Percentiles rank a stretch among this genome's conserved stretches.
Conservation (phyloP, 345 rosid genomes). For the Populus deltoides region DNA sequence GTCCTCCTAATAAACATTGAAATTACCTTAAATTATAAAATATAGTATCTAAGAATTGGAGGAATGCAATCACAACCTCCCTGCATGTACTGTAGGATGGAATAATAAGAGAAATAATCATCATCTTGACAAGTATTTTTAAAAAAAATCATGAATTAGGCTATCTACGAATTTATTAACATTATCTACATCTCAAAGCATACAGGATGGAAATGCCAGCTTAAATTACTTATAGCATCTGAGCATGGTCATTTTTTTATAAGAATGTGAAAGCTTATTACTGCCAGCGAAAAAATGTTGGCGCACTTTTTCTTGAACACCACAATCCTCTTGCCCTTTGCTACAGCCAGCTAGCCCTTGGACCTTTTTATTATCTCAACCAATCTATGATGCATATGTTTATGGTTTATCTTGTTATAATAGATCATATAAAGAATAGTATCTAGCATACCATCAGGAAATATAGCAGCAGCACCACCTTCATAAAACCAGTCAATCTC, state of each 20-base stretch:
- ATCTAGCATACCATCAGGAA: conserved; percentile 71
- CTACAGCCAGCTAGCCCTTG: too few relatives aligned
- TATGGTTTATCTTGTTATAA: not conserved
- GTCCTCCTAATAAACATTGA: not conserved
- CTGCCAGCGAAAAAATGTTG: too few relatives aligned
- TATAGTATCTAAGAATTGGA: not conserved
- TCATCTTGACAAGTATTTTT: not conserved
- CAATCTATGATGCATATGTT: not conserved
- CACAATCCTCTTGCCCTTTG: too few relatives aligned
- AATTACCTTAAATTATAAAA: not conserved
- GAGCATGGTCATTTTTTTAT: too few relatives aligned
- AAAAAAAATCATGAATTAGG: not conserved
- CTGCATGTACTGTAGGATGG: not conserved
- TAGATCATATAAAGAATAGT: not conserved
- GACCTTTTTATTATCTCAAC: not conserved
- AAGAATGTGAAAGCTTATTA: too few relatives aligned
- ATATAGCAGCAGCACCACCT: conserved; percentile 95
- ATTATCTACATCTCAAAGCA: not conserved
- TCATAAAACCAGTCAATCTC: conserved; percentile 98
- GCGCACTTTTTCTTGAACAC: too few relatives aligned
- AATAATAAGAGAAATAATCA: not conserved
- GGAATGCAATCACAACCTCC: not conserved
- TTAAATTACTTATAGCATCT: not conserved
- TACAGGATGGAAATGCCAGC: not conserved
- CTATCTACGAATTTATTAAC: not conserved